Conservation (phyloP, 1,139 yeast genomes). For the Pichia sp. region DNA sequence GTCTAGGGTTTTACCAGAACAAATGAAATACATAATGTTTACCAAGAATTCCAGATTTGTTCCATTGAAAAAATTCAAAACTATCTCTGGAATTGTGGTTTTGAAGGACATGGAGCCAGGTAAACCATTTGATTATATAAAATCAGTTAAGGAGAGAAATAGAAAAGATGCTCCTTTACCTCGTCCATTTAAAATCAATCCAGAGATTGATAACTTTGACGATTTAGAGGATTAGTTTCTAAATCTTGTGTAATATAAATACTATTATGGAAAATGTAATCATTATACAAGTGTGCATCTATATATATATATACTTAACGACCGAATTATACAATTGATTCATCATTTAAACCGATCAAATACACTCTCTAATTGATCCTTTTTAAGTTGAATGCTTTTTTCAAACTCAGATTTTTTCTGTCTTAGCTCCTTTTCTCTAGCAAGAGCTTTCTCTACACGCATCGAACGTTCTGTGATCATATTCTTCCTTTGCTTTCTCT, state of each 20-base stretch:
- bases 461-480: conserved; percentile 83
- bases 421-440: conserved; percentile 68
- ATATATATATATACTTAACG: not conserved
- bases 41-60: conserved; percentile 66
- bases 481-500: conserved; percentile 79
- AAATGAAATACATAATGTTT: conserved; percentile 76
- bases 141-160: conserved; percentile 79
- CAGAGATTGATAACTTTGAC: conserved; percentile 27
- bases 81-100: conserved; percentile 75
- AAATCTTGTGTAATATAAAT: not conserved
- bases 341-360: conserved; percentile 43
- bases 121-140: conserved; percentile 60
- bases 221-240: conserved; percentile 14
- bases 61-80: conserved; percentile 77
- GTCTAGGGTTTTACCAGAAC: conserved; percentile 88
- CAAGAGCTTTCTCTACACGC: conserved; percentile 71
- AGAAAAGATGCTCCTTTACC: conserved; percentile 88
- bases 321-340: too few species aligned
- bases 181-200: conserved; percentile 65
- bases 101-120: conserved; percentile 64
- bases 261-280: not conserved
- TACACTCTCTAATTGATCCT: conserved; percentile 49
- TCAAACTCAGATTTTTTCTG: conserved; percentile 42
- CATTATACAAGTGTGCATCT: not conserved
- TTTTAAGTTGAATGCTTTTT: conserved; percentile 23